A percentile compares a stretch with the other conserved stretches of the same genome.
phyloP scores from a whole-genome alignment of 768 basidiomycete genomes.

The Antrodiella citrinella region DNA sequence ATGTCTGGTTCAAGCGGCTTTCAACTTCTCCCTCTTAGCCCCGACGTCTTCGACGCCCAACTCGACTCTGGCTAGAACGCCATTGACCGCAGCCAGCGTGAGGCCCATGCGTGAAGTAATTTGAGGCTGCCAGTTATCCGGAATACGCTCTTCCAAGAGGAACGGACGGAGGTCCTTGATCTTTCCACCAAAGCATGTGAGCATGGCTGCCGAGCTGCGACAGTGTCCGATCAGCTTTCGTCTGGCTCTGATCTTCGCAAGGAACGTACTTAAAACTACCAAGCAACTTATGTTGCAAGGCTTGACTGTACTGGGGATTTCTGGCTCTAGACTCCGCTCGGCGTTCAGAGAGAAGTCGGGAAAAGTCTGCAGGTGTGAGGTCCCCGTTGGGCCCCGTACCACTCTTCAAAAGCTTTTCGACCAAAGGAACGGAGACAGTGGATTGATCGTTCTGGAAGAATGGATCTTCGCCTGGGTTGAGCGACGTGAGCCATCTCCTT shows the following conservation, averaged over 20 bases:
- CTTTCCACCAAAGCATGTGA: constrained; percentile 60
- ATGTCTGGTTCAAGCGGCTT: too few relatives aligned
- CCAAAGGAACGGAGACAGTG: constrained; percentile 34
- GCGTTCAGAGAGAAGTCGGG: constrained; percentile 49
- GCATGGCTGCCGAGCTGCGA: constrained; percentile 49
- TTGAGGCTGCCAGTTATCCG: constrained; percentile 62
- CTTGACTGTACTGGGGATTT: constrained; percentile 52
- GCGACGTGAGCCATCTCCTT: too few relatives aligned
- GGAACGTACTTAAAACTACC: constrained; percentile 55
- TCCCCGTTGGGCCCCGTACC: constrained; percentile 45
- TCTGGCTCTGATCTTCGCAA: neutral
- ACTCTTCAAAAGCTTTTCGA: constrained; percentile 47
- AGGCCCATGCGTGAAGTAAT: constrained; percentile 48
- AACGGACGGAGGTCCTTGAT: constrained; percentile 44
- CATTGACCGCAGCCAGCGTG: constrained; percentile 51
- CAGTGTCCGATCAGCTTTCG: too few relatives aligned
- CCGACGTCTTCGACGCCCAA: constrained; percentile 22
- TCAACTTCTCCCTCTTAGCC: too few relatives aligned
- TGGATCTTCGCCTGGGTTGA: constrained; percentile 43
- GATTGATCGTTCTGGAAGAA: constrained; percentile 43
- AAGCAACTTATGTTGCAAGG: constrained; percentile 48
- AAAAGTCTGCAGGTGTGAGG: constrained; percentile 51
- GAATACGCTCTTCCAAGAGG: constrained; percentile 60
- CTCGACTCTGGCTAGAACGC: constrained; percentile 21
- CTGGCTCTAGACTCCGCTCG: constrained; percentile 42